phyloP scores from a whole-genome alignment of 306 rosid species.

The Trifolium pratense region DNA sequence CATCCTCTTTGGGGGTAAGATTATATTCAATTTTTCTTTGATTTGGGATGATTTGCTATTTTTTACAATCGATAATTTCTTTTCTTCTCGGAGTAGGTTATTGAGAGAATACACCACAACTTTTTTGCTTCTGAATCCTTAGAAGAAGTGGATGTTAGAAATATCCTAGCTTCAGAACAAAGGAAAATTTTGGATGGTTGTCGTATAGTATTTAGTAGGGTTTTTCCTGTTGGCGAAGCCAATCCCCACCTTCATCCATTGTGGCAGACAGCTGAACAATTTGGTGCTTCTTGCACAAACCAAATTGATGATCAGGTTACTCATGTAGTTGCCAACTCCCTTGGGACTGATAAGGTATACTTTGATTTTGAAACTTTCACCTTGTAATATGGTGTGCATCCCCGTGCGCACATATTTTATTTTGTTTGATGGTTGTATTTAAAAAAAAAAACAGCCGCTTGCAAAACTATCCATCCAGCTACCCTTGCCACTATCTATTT shows the following conservation, averaged over 20 bases:
- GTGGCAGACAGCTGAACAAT: constrained; percentile 99
- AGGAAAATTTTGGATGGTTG: constrained; percentile 85
- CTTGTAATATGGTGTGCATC: neutral
- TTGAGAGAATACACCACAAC: constrained; percentile 80
- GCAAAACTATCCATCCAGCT: neutral
- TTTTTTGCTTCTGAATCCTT: constrained; percentile 76
- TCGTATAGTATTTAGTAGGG: constrained; percentile 92
- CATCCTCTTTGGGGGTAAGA: constrained; percentile 85
- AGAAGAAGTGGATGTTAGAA: constrained; percentile 93
- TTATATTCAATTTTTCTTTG: constrained; percentile 14
- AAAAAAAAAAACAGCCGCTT: constrained; percentile 1
- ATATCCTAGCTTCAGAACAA: constrained; percentile 86
- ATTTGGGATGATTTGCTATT: constrained; percentile 19
- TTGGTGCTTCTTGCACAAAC: constrained; percentile 90
- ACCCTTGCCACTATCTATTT: neutral
- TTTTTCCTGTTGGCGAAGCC: constrained; percentile 84
- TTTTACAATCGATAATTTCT: constrained; percentile 40
- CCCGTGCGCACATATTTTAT: neutral
- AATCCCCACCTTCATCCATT: constrained; percentile 92
- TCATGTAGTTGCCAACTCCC: constrained; percentile 90
- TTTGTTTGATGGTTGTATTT: constrained; percentile 2
- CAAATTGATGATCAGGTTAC: constrained; percentile 93
- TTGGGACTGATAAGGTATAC: constrained; percentile 95
- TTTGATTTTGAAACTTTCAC: constrained; percentile 29
- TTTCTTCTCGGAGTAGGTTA: constrained; percentile 61